phyloP scores from a whole-genome alignment of 768 basidiomycete species.

The Amanita fuliginea region DNA sequence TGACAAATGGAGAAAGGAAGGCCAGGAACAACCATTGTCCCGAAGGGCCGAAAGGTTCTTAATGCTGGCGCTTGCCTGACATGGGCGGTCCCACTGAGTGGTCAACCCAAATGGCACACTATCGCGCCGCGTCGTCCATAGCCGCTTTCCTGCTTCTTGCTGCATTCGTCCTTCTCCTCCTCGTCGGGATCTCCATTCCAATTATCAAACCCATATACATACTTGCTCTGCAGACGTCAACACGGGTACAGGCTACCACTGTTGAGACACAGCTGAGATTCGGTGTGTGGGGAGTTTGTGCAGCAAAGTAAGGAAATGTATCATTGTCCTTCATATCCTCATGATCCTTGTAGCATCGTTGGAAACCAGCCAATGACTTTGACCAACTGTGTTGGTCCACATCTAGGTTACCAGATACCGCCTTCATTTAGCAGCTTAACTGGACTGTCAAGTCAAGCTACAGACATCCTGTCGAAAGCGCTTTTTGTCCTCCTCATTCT shows the following conservation, averaged over 20 bases:
- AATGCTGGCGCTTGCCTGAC: neutral
- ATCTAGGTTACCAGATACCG: constrained; percentile 62
- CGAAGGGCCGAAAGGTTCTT: neutral
- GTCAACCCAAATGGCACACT: constrained; percentile 23
- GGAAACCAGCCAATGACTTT: constrained; percentile 24
- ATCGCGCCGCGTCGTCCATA: constrained; percentile 34
- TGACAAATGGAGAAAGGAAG: neutral
- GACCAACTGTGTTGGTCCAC: constrained; percentile 48
- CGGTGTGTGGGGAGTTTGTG: constrained; percentile 81
- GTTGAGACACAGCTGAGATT: constrained; percentile 54
- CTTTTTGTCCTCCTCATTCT: constrained; percentile 50
- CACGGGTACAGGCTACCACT: constrained; percentile 28
- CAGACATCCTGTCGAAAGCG: constrained; percentile 34
- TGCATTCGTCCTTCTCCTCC: constrained; percentile 63
- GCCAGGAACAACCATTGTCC: neutral
- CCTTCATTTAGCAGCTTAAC: constrained; percentile 26
- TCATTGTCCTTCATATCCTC: neutral
- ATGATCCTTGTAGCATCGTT: constrained; percentile 13
- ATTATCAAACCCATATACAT: constrained; percentile 65
- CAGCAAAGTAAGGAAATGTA: constrained; percentile 29
- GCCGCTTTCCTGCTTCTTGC: constrained; percentile 40
- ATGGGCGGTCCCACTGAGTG: neutral
- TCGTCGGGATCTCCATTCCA: constrained; percentile 66
- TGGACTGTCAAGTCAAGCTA: constrained; percentile 32
- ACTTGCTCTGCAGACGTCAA: constrained; percentile 31